Conservation (phyloP, 2,329 filamentous ascomycete genomes). For the Fragosphaeria purpurea region DNA sequence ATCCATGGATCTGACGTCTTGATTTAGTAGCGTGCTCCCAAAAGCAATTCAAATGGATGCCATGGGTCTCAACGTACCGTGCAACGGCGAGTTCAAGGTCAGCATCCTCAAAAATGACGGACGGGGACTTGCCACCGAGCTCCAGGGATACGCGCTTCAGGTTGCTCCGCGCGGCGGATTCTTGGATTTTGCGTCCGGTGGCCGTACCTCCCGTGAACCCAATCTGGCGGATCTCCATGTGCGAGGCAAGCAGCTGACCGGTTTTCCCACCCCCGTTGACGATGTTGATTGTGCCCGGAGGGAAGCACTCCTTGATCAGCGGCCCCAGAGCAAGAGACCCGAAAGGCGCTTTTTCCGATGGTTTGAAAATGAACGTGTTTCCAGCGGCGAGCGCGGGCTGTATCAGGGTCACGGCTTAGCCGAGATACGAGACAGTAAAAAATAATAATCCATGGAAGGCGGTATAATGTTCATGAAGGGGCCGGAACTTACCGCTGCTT, state of each 20-base stretch:
- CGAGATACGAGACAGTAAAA: background rate
- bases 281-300: slow-evolving; percentile 24
- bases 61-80: no score
- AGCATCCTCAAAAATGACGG: slow-evolving; percentile 52
- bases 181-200: slow-evolving; percentile 55
- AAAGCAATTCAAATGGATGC: no score
- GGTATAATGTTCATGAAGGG: no score
- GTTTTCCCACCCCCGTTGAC: slow-evolving; percentile 26
- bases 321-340: background rate
- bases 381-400: background rate
- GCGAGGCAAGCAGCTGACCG: slow-evolving; percentile 7
- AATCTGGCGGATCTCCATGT: slow-evolving; percentile 43
- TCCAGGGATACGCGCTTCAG: slow-evolving; percentile 60
- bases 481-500: background rate
- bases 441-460: no score
- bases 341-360: background rate
- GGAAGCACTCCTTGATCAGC: background rate
- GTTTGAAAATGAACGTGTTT: background rate
- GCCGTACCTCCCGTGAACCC: slow-evolving; percentile 58
- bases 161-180: slow-evolving; percentile 49
- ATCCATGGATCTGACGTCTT: no score
- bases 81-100: slow-evolving; percentile 52
- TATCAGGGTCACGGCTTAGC: background rate
- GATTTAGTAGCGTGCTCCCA: no score
- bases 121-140: slow-evolving; percentile 55